phyloP scores from a whole-genome alignment of 164 flowering plant genomes.

The Macadamia integrifolia region DNA sequence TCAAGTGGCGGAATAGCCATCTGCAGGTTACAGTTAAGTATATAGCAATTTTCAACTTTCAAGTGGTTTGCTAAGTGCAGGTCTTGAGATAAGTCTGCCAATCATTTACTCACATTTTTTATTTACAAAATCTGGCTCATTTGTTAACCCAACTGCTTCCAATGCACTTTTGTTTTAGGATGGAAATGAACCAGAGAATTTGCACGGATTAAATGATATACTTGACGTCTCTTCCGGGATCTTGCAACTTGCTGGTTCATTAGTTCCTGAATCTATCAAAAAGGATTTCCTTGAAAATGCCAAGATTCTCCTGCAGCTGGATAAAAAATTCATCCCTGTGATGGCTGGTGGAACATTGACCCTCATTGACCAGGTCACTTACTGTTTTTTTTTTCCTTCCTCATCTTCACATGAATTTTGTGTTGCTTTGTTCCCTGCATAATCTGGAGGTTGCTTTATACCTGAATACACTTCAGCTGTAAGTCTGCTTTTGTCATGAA shows the following conservation, averaged over 20 bases:
- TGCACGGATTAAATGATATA: constrained; percentile 29
- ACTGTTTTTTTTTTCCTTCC: not conserved
- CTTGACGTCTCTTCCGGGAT: constrained; percentile 75
- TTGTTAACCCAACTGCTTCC: not conserved
- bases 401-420: not conserved
- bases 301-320: constrained; percentile 81
- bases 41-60: constrained; percentile 10
- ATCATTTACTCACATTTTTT: not conserved
- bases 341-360: constrained; percentile 65
- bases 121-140: not conserved
- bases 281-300: constrained; percentile 60
- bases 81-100: not conserved
- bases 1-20: constrained; percentile 50
- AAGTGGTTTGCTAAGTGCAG: not conserved
- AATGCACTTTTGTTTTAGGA: constrained; percentile 28
- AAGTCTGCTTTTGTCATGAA: not conserved
- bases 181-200: constrained; percentile 12
- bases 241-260: constrained; percentile 55
- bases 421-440: not conserved
- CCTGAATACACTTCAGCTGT: too few species aligned
- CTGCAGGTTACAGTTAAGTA: constrained; percentile 34
- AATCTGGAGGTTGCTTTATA: not conserved
- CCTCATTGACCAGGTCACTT: constrained; percentile 79
- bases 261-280: constrained; percentile 66
- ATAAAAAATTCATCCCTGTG: constrained; percentile 83